A percentile compares a stretch with the other conserved stretches of the same genome.
These are phyloP conservation scores for Exophiala mesophila DNA, from an alignment of 2,329 filamentous ascomycete genomes.

Conservation along the genomic window DNA sequence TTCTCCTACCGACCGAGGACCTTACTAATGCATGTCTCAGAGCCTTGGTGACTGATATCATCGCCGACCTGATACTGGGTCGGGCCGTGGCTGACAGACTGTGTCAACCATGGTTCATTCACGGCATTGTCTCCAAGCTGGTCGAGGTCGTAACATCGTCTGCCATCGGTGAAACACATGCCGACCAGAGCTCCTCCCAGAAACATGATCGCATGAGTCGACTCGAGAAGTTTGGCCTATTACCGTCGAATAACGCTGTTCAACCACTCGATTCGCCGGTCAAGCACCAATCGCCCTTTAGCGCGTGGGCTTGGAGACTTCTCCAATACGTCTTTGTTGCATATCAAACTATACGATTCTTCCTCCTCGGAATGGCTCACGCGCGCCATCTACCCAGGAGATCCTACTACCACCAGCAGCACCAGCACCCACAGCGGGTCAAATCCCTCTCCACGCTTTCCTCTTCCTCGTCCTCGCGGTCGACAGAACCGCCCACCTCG, in stretches of 20 bases:
- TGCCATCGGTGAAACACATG: constrained; percentile 6
- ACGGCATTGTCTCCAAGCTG: constrained; percentile 74
- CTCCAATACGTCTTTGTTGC: constrained; percentile 48
- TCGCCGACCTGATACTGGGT: constrained; percentile 84
- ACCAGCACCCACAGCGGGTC: too few species aligned
- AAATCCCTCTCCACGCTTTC: constrained; percentile 6
- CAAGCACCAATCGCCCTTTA: constrained; percentile 32
- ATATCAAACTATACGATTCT: constrained; percentile 61
- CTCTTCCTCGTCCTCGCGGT: constrained; percentile 15
- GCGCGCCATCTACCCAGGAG: constrained; percentile 19
- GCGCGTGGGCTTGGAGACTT: constrained; percentile 46
- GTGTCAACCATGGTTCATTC: constrained; percentile 84
- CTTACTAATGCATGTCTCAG: constrained; percentile 81
- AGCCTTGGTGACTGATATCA: constrained; percentile 76
- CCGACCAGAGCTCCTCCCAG: constrained; percentile 23
- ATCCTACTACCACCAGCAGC: constrained; percentile 19
- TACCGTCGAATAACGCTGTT: constrained; percentile 34
- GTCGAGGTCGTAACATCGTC: constrained; percentile 44
- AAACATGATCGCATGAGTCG: constrained; percentile 34
- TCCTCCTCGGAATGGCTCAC: constrained; percentile 39
- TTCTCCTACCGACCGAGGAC: constrained; percentile 88
- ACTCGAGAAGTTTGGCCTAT: constrained; percentile 54
- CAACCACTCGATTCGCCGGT: constrained; percentile 26
- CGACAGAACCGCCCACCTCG: constrained; percentile 5
- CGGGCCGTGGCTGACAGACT: constrained; percentile 74